Base-by-base conservation (phyloP, 1,284 basidiomycete species). In the Vanrija humicola region DNA sequence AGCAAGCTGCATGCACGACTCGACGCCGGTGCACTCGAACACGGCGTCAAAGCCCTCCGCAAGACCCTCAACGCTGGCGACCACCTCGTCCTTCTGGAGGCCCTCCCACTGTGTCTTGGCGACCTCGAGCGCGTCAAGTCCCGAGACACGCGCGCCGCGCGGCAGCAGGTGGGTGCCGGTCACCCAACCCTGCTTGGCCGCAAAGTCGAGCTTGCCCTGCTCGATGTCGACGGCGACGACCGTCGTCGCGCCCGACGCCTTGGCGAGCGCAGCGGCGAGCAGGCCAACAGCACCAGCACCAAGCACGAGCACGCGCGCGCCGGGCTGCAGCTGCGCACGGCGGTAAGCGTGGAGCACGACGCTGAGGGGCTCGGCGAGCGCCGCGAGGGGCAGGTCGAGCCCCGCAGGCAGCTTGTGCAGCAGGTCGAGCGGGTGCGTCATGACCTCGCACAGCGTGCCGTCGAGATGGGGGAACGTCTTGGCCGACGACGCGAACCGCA, bases 381-480 rank as follows among this genome's bases (percentile, higher is more conserved):
- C 87, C 14, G 88, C 93, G 64, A 85, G 83, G 56, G 90, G 86
- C 65, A 86, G 86, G 28, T 85, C 81, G 67, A 88, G 84, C 59
- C 75, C 79, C 62, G 89, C 84, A 6, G 93, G 90, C 26, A 97
- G 80, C 89, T 87, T 88, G 79, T 95, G 89, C 43, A 93, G 82
- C 57, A 90, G 82, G 67, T 87, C 82, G 0, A 84, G 84, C 3
- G 91, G 92, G 77, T 94, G 92, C 76, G 90, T 91, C 83, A 97
- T 89, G 64, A 82, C 81, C 55, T 85, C 84, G 74, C 92, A 89
- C 48, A 97, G 82, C 6, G 91, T 95, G 3, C 94, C 94, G 68
- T 97, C 92, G 23, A 89, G 82, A 72, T 98, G 94, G 46, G 94
- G 94, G 75, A 87, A 90, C 10, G 90, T 91, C 75, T 94, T 90